Evolutionary conservation across 2,329 filamentous ascomycete species (phyloP).

Genomic region (Orbilia blumenaviensis): DNA sequence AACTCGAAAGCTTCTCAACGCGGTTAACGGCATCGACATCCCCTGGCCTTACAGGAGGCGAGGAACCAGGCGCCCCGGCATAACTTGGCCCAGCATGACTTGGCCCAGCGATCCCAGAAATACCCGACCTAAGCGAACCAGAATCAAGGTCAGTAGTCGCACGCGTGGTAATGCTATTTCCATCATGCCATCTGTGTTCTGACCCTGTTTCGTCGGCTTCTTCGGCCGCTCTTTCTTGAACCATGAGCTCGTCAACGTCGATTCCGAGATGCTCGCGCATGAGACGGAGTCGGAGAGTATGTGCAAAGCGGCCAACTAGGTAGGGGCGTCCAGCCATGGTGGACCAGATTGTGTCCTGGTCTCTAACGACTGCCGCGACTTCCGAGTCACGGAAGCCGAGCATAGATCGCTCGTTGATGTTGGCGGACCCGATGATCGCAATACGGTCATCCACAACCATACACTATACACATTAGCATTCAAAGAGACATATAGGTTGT

Average conservation of each 20-base stretch:
- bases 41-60: conserved; percentile 50
- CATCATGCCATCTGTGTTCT: conserved; percentile 47
- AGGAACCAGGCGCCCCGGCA: conserved; percentile 3
- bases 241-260: conserved; percentile 88
- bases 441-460: conserved; percentile 95
- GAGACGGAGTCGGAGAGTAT: conserved; percentile 87
- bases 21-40: conserved; percentile 69
- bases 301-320: conserved; percentile 88
- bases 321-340: conserved; percentile 91
- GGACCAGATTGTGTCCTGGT: conserved; percentile 91
- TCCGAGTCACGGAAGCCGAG: conserved; percentile 91
- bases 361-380: conserved; percentile 85
- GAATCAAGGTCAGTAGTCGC: conserved; percentile 47
- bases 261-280: conserved; percentile 98
- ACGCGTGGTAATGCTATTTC: conserved; percentile 52
- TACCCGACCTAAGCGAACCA: conserved; percentile 37
- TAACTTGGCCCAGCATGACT: conserved; percentile 11
- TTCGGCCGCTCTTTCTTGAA: conserved; percentile 77
- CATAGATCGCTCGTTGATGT: conserved; percentile 98
- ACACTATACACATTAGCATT: conserved; percentile 61
- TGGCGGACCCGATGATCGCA: conserved; percentile 93
- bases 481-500: not conserved
- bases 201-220: conserved; percentile 62
- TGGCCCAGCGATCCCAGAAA: conserved; percentile 3
- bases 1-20: conserved; percentile 70